Conservation (phyloP, 2,329 filamentous ascomycete genomes). For the Cryphonectria japonica region DNA sequence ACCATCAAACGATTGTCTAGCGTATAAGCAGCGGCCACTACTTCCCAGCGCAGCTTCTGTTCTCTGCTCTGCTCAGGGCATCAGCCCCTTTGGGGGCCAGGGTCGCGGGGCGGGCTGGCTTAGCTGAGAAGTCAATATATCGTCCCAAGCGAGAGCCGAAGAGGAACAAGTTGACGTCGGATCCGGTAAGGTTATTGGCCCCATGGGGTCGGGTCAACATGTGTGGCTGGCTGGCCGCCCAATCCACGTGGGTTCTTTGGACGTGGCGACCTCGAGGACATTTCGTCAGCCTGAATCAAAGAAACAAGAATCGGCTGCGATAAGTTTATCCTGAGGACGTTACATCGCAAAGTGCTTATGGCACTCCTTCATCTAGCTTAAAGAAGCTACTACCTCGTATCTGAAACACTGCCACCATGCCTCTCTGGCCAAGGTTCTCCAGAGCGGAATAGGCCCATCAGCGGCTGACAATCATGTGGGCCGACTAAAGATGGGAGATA, state of each 20-base stretch:
- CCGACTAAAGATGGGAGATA: background rate
- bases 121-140: conserved; percentile 4
- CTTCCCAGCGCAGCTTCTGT: background rate
- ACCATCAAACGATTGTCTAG: background rate
- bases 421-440: background rate
- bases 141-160: conserved; percentile 14
- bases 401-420: background rate
- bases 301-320: conserved; percentile 18
- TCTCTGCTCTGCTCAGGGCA: conserved; percentile 6
- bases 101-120: conserved; percentile 10
- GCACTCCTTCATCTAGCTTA: background rate
- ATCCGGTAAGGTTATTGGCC: background rate
- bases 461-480: background rate
- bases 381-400: conserved; percentile 18
- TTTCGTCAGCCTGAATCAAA: conserved; percentile 20
- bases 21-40: background rate
- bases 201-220: background rate
- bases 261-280: conserved; percentile 24
- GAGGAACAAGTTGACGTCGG: background rate
- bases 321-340: background rate
- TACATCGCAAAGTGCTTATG: conserved; percentile 1
- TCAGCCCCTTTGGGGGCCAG: background rate
- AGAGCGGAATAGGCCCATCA: background rate
- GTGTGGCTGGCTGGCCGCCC: conserved; percentile 1
- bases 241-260: conserved; percentile 2